Conservation (phyloP, 352 stramenopile species). For the Thalassiosira livingstoniorum region DNA sequence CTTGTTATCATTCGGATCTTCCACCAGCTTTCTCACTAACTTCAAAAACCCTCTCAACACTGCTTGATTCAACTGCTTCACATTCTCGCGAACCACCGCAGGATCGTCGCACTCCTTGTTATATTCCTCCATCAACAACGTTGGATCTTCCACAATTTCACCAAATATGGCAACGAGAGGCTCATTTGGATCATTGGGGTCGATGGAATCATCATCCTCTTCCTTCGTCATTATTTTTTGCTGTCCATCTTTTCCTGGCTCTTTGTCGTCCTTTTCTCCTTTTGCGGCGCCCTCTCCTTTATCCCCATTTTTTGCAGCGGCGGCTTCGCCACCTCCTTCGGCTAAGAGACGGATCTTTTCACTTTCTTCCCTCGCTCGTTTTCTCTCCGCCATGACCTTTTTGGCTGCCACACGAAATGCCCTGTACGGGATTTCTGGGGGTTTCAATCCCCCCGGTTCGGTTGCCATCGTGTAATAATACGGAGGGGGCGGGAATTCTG, state of each 20-base stretch:
- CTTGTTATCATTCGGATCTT: conserved; percentile 80
- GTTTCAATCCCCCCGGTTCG: conserved; percentile 30
- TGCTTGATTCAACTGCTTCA: conserved; percentile 74
- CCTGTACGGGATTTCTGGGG: conserved; percentile 70
- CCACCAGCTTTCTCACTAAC: conserved; percentile 72
- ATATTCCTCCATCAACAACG: conserved; percentile 66
- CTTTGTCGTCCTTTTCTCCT: not conserved
- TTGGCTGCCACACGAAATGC: conserved; percentile 63
- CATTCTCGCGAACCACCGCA: conserved; percentile 68
- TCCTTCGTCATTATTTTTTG: not conserved
- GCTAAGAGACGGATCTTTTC: conserved; percentile 32
- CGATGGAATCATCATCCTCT: conserved; percentile 49
- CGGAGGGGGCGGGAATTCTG: conserved; percentile 80
- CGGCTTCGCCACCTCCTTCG: not conserved
- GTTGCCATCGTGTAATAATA: conserved; percentile 71
- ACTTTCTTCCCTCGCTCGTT: conserved; percentile 19
- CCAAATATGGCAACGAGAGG: conserved; percentile 59
- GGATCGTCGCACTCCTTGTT: conserved; percentile 78
- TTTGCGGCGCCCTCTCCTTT: not conserved
- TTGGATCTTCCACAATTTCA: conserved; percentile 76
- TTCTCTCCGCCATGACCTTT: conserved; percentile 25
- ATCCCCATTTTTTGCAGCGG: not conserved
- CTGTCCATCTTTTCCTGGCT: not conserved
- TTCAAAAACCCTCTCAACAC: conserved; percentile 74
- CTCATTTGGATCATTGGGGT: conserved; percentile 52